Evolutionary conservation across 1,284 basidiomycete species (phyloP).

Genomic region (Trichosporon sp.): DNA sequence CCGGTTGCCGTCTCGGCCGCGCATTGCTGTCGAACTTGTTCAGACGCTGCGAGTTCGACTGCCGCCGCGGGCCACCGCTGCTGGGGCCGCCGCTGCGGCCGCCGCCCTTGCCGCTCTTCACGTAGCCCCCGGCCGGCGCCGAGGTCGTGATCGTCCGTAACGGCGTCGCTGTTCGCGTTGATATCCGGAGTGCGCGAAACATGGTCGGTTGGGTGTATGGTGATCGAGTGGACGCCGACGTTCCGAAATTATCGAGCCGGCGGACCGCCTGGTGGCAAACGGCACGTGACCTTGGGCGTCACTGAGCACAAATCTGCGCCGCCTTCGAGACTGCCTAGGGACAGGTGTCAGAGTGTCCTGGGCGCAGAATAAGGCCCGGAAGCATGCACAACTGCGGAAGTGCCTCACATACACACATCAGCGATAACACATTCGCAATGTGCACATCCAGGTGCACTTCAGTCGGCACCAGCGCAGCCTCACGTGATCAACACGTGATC

Average conservation of each 20-base stretch:
- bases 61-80: not conserved
- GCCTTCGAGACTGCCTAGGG: not conserved
- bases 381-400: not conserved
- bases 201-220: not conserved
- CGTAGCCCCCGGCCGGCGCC: not conserved
- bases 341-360: not conserved
- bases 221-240: not conserved
- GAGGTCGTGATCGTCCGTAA: not conserved
- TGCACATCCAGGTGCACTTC: not conserved
- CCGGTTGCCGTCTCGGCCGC: not conserved
- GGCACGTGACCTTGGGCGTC: not conserved
- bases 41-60: not conserved
- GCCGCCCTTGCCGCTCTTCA: not conserved
- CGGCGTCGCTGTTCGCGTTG: not conserved
- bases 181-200: not conserved
- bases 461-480: not conserved
- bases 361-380: too few relatives aligned
- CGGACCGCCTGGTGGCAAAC: not conserved
- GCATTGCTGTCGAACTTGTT: not conserved
- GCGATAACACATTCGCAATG: not conserved
- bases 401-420: too few relatives aligned
- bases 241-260: not conserved
- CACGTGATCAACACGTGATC: not conserved
- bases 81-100: not conserved
- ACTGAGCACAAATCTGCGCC: not conserved